Conservation (phyloP, 306 rosid species). For the Pterocarpus santalinus region DNA sequence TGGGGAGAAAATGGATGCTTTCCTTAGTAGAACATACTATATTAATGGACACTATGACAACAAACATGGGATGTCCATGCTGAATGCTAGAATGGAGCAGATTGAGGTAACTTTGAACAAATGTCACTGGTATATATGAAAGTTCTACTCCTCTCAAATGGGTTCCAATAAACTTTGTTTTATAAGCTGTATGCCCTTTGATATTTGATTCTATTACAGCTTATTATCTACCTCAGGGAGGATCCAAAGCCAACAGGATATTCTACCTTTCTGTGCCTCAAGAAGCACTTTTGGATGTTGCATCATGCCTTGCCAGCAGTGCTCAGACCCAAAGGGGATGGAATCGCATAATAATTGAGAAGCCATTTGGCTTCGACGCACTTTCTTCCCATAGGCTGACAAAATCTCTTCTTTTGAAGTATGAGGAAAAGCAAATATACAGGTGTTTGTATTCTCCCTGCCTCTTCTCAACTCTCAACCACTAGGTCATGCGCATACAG, state of each 20-base stretch:
- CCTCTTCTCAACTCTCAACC: conserved; percentile 19
- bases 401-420: conserved; percentile 83
- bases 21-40: conserved; percentile 79
- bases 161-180: conserved; percentile 31
- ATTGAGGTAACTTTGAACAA: conserved; percentile 73
- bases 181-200: conserved; percentile 45
- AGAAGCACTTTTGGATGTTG: conserved; percentile 88
- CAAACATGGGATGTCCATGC: conserved; percentile 76
- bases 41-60: conserved; percentile 83
- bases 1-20: conserved; percentile 76
- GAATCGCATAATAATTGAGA: conserved; percentile 93
- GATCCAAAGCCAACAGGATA: conserved; percentile 79
- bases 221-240: conserved; percentile 70
- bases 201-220: conserved; percentile 59
- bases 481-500: conserved; percentile 25
- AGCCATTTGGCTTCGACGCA: conserved; percentile 88
- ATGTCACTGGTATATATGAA: conserved; percentile 22
- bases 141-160: conserved; percentile 29
- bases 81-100: conserved; percentile 76
- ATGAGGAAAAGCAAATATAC: conserved; percentile 86
- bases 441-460: conserved; percentile 58
- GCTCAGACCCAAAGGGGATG: conserved; percentile 90
- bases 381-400: conserved; percentile 79
- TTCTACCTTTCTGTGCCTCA: conserved; percentile 97
- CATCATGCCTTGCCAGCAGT: conserved; percentile 70